These are phyloP conservation scores for Hypoxylon sp. DNA, from an alignment of 2,329 filamentous ascomycete genomes.

Conservation along the genomic window DNA sequence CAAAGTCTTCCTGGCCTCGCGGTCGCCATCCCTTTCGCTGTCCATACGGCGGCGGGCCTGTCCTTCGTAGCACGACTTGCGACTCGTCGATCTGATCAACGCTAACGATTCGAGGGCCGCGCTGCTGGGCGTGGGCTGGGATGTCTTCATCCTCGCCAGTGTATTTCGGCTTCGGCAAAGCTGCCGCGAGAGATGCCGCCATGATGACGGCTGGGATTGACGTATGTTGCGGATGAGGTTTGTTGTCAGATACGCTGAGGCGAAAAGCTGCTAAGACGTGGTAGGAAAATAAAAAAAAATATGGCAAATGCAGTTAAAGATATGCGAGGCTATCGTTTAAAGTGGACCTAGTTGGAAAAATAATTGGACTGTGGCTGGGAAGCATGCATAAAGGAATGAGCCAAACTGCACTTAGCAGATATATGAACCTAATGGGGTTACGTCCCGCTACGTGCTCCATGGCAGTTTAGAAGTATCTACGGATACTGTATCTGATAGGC, in stretches of 20 bases:
- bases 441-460: neutral
- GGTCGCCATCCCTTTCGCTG: constrained; percentile 91
- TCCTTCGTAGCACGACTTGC: constrained; percentile 81
- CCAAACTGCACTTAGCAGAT: neutral
- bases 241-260: neutral
- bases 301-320: constrained; percentile 35
- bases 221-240: constrained; percentile 3
- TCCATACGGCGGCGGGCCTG: constrained; percentile 87
- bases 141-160: constrained; percentile 87
- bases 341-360: constrained; percentile 8
- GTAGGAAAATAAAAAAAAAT: neutral
- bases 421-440: neutral
- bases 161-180: constrained; percentile 89
- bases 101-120: constrained; percentile 83
- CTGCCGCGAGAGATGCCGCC: constrained; percentile 76
- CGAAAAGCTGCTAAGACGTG: neutral
- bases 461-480: too few species aligned
- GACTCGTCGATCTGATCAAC: constrained; percentile 82
- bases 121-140: constrained; percentile 73
- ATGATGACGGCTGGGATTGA: constrained; percentile 52
- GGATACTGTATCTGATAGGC: too few species aligned
- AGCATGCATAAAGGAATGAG: constrained; percentile 22
- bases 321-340: constrained; percentile 32
- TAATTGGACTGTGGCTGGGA: constrained; percentile 18
- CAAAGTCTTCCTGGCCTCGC: constrained; percentile 87